Evolutionary conservation across 768 basidiomycete genomes (phyloP), one percentile per base, ranked within the genome.

Genomic region (Tulasnella sp.): DNA sequence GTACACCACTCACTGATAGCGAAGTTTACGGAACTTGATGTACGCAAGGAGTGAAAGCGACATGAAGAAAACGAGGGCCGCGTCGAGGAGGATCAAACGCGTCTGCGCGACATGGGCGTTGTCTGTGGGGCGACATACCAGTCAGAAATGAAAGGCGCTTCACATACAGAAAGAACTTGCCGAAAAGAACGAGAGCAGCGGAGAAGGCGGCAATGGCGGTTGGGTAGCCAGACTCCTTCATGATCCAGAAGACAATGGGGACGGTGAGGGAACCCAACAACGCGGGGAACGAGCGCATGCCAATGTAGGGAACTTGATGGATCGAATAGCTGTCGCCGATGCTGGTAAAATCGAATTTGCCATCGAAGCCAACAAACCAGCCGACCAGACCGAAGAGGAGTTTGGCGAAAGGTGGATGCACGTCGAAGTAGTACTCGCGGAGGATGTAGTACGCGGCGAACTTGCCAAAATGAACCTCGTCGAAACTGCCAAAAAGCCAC

Each of bases 381-480:
- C 95, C 97, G 37, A 93, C 93, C 40, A 97, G 87, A 54, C 91
- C 97, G 81, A 97, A 94, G 34, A 99, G 86, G 77, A 99, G 88
- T 83, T 99, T 99, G 54, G 97, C 96, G 72, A 99, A 89, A 1
- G 97, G 97, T 45, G 97, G 97, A 81, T 99, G 97, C 9, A 99
- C 97, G 82, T 99, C 97, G 86, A 99, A 99, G 85, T 99, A 99
- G 85, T 98, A 99, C 83, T 97, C 89, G 79, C 97, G 88, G 67
- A 85, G 85, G 81, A 99, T 90, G 83, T 99, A 99, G 84, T 95
- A 93, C 6, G 93, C 89, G 15, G 97, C 96, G 82, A 99, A 99
- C 83, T 98, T 97, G 78, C 97, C 97, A 82, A 99, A 99, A 82
- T 99, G 97, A 15, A 98, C 97, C 84, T 99, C 96, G 82, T 98